Conservation (phyloP, 2,329 filamentous ascomycete genomes). For the Fusarium dimerum region DNA sequence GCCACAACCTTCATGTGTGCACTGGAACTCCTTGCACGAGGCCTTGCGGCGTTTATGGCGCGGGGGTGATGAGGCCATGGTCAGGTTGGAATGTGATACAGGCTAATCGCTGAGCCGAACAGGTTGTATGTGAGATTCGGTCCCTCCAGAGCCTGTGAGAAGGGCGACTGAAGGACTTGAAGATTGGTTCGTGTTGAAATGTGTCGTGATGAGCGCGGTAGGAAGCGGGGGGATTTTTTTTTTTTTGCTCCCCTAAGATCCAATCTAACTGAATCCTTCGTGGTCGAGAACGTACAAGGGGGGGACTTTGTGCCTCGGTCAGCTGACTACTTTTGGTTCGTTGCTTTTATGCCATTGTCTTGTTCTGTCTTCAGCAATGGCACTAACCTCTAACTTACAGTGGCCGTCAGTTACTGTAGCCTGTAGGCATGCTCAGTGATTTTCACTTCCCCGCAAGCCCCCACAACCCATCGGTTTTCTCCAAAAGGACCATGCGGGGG, state of each 20-base stretch:
- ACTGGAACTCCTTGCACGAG: slow-evolving; percentile 32
- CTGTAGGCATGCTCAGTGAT: background rate
- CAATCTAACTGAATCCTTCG: background rate
- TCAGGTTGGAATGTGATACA: slow-evolving; percentile 1
- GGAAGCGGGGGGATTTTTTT: background rate
- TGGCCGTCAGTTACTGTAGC: too few species aligned
- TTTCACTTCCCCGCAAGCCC: background rate
- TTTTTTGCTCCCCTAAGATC: background rate
- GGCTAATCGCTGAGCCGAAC: too few species aligned
- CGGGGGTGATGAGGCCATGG: slow-evolving; percentile 30
- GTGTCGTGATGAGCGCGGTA: slow-evolving; percentile 4
- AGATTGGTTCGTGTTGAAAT: background rate
- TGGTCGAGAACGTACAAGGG: slow-evolving; percentile 21
- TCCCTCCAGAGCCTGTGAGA: background rate
- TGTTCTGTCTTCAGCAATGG: too few species aligned
- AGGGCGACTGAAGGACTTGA: slow-evolving; percentile 1
- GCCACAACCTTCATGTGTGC: slow-evolving; percentile 32
- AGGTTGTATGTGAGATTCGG: background rate
- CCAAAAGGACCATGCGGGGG: background rate
- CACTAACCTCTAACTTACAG: too few species aligned
- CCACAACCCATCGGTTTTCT: background rate
- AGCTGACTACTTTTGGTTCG: slow-evolving; percentile 16
- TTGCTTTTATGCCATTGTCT: background rate
- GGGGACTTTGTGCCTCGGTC: slow-evolving; percentile 9
- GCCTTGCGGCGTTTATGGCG: slow-evolving; percentile 34